Percentiles rank a stretch among this genome's conserved stretches.
Evolutionary conservation across 192 early-diverging fungal species (phyloP).

Genomic region (Helicostylum pulchrum): DNA sequence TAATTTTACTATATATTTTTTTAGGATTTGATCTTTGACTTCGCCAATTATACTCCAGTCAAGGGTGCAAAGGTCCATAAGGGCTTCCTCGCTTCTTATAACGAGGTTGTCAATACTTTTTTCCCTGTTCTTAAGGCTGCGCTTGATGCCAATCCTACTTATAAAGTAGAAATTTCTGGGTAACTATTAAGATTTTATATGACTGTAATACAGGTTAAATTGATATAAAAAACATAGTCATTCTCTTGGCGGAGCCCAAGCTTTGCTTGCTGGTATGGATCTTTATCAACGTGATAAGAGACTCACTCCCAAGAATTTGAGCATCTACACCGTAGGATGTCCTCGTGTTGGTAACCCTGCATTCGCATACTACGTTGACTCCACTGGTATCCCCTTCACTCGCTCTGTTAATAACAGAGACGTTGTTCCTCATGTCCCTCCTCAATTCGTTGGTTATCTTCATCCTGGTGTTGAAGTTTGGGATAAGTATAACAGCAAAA

Average conservation of each 20-base stretch:
- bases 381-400: background rate
- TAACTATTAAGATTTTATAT: background rate
- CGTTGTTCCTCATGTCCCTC: constrained; percentile 18
- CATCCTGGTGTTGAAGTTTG: constrained; percentile 13
- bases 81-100: constrained; percentile 13
- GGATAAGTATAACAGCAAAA: background rate
- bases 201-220: background rate
- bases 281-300: constrained; percentile 19
- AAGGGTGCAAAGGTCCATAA: constrained; percentile 17
- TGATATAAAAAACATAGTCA: constrained; percentile 13
- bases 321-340: constrained; percentile 11
- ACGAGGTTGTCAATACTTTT: background rate
- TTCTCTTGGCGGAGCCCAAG: constrained; percentile 31
- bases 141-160: constrained; percentile 11
- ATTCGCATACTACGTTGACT: constrained; percentile 10
- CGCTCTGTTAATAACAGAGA: constrained; percentile 15
- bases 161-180: constrained; percentile 26
- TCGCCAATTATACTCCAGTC: constrained; percentile 19
- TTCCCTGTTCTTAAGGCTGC: background rate
- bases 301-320: constrained; percentile 17
- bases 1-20: background rate
- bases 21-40: constrained; percentile 10
- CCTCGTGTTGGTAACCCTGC: constrained; percentile 17
- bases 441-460: constrained; percentile 5
- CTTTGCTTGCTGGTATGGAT: constrained; percentile 27